Percentiles rank a stretch among this genome's conserved stretches.
phyloP scores from a whole-genome alignment of 2,329 filamentous ascomycete species.

The Phaeomoniella chlamydospora region DNA sequence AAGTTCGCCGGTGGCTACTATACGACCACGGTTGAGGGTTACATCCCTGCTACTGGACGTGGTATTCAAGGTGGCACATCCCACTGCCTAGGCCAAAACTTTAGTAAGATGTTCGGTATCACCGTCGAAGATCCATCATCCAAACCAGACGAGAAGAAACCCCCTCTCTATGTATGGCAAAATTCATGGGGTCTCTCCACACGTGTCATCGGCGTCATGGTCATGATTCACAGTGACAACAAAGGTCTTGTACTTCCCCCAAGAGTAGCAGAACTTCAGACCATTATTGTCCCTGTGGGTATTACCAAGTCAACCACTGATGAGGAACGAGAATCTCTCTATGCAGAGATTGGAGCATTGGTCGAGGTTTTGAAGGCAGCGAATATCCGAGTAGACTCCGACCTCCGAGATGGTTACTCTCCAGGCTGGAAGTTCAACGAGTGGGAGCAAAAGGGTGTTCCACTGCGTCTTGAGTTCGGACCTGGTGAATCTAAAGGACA shows the following conservation, averaged over 20 bases:
- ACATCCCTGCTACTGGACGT: slow-evolving; percentile 87
- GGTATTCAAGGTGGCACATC: slow-evolving; percentile 95
- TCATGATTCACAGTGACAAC: slow-evolving; percentile 95
- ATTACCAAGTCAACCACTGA: slow-evolving; percentile 76
- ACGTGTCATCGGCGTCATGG: slow-evolving; percentile 95
- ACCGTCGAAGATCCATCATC: slow-evolving; percentile 79
- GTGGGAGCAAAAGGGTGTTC: slow-evolving; percentile 93
- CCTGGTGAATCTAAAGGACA: slow-evolving; percentile 83
- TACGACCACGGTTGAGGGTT: slow-evolving; percentile 92
- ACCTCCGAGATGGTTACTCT: slow-evolving; percentile 78
- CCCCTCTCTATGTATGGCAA: slow-evolving; percentile 83
- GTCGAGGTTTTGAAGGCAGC: slow-evolving; percentile 53
- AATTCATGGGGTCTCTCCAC: slow-evolving; percentile 99
- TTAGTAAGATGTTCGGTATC: slow-evolving; percentile 98
- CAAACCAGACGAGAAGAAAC: slow-evolving; percentile 58
- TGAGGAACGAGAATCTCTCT: slow-evolving; percentile 63
- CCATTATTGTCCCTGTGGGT: slow-evolving; percentile 80
- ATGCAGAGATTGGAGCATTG: slow-evolving; percentile 61
- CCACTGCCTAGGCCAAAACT: slow-evolving; percentile 92
- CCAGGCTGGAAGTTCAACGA: slow-evolving; percentile 98
- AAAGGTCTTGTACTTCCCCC: slow-evolving; percentile 90
- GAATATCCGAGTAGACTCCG: slow-evolving; percentile 64
- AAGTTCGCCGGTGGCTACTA: slow-evolving; percentile 96
- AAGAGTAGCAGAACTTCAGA: slow-evolving; percentile 72
- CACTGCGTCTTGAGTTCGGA: slow-evolving; percentile 86